These are phyloP conservation scores for Rhizoclosmatium globosum DNA, from an alignment of 192 early-diverging fungal genomes.

Conservation along the genomic window DNA sequence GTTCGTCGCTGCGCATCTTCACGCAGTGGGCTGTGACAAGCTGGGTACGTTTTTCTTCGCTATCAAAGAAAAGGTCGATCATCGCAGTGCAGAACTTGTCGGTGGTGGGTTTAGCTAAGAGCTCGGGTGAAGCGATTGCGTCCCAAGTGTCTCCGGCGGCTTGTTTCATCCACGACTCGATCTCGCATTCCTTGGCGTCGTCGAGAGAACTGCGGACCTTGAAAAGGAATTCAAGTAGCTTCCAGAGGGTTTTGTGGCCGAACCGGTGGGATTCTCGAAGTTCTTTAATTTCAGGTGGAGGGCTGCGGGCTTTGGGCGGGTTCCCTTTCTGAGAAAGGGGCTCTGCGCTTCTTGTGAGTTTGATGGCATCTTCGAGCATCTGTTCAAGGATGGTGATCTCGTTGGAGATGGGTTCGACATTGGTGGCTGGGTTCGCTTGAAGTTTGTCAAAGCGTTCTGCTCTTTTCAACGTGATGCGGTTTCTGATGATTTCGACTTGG, in stretches of 20 bases:
- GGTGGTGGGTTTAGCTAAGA: background rate
- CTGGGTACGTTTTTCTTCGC: background rate
- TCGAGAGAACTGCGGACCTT: background rate
- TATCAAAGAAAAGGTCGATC: background rate
- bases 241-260: background rate
- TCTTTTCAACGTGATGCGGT: too few species aligned
- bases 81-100: background rate
- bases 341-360: background rate
- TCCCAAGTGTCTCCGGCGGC: background rate
- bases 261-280: background rate
- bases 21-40: background rate
- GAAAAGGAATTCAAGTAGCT: background rate
- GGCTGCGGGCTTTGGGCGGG: background rate
- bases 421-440: background rate
- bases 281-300: background rate
- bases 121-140: background rate
- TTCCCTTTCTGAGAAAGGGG: too few species aligned
- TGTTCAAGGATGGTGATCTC: background rate
- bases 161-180: background rate
- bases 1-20: background rate
- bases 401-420: background rate
- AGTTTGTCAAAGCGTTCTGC: background rate
- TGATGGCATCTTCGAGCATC: background rate
- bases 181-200: background rate
- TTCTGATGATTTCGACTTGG: too few species aligned